Evolutionary conservation across 306 rosid genomes (phyloP).

Genomic region (Vachellia collinsii): DNA sequence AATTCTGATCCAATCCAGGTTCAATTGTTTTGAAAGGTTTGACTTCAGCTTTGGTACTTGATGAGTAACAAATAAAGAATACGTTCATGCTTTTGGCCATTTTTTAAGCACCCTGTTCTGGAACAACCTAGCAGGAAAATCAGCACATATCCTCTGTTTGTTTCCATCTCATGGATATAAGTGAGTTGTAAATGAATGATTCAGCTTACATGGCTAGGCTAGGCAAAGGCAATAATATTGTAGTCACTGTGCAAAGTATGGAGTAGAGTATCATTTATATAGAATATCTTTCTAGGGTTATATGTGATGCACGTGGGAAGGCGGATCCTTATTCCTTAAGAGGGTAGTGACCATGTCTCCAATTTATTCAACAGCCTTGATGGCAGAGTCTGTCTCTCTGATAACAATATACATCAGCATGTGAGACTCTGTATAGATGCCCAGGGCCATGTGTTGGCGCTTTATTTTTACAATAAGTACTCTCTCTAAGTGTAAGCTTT

Average conservation of each 20-base stretch:
- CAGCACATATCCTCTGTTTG: neutral
- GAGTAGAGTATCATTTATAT: neutral
- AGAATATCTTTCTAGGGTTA: conserved; percentile 23
- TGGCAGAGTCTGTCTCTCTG: neutral
- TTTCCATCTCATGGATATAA: neutral
- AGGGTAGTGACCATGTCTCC: conserved; percentile 40
- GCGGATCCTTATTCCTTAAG: conserved; percentile 20
- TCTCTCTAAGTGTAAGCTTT: neutral
- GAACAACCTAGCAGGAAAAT: neutral
- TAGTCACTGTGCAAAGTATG: neutral
- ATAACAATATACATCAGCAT: no score
- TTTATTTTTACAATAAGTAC: neutral
- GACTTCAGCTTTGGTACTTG: neutral
- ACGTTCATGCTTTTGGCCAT: neutral
- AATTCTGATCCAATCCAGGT: neutral
- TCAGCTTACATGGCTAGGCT: neutral
- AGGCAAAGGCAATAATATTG: neutral
- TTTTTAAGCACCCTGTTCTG: neutral
- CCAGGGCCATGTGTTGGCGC: no score
- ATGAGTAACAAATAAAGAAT: neutral
- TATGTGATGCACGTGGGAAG: conserved; percentile 45
- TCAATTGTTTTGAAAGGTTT: conserved; percentile 7
- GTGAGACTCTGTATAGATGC: no score
- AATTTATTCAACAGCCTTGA: conserved; percentile 34
- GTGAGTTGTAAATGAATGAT: neutral